A percentile compares a stretch with the other conserved stretches of the same genome.
phyloP scores from a whole-genome alignment of 352 stramenopile genomes.

The Pythium sukuiense region DNA sequence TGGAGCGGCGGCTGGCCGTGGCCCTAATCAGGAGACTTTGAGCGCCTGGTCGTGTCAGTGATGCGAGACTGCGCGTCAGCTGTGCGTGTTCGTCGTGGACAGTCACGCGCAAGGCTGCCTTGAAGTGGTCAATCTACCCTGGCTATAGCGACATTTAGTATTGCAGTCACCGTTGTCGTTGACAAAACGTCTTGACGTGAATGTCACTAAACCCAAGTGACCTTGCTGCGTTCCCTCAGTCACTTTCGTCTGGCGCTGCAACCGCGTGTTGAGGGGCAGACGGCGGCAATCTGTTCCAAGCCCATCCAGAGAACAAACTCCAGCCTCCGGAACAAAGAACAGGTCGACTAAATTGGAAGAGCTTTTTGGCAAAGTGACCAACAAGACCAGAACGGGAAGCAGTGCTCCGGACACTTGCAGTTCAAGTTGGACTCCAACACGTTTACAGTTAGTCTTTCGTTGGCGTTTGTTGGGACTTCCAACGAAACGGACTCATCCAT shows the following conservation, averaged over 20 bases:
- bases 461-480: not conserved
- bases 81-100: not conserved
- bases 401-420: not conserved
- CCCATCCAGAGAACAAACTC: not conserved
- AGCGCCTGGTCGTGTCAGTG: not conserved
- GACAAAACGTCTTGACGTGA: no score
- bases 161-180: not conserved
- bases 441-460: not conserved
- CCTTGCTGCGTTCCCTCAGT: not conserved
- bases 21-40: not conserved
- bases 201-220: constrained; percentile 9
- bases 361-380: not conserved
- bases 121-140: not conserved
- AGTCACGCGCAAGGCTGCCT: not conserved
- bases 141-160: not conserved
- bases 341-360: not conserved
- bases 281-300: not conserved
- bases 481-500: no score
- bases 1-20: not conserved
- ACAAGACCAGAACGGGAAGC: not conserved
- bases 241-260: not conserved
- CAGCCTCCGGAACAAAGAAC: not conserved
- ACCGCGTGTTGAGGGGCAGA: not conserved
- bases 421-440: not conserved
- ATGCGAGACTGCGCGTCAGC: not conserved